Evolutionary conservation across 169 alveolate species (phyloP).

Genomic region (Plasmodium chabaudi): DNA sequence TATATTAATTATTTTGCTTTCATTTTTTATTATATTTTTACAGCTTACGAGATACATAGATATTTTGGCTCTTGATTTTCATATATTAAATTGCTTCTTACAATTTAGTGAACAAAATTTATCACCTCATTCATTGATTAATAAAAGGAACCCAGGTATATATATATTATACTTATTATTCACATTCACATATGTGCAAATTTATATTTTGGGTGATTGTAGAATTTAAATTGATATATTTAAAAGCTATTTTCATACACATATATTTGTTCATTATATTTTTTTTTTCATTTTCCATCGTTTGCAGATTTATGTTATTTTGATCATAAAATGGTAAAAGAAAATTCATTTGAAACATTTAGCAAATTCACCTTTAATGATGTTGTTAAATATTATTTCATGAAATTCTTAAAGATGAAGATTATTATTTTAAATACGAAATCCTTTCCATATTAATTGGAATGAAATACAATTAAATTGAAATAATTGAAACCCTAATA

Average conservation of each 20-base stretch:
- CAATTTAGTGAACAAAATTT: constrained; percentile 11
- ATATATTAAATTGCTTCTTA: constrained; percentile 24
- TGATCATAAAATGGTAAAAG: too few species aligned
- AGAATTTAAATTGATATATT: too few species aligned
- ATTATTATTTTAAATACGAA: constrained; percentile 8
- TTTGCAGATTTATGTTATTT: too few species aligned
- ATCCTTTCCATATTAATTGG: background rate
- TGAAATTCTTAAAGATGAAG: constrained; percentile 15
- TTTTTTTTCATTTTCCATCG: too few species aligned
- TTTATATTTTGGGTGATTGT: too few species aligned
- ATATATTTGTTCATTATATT: too few species aligned
- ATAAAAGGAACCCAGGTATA: constrained; percentile 28
- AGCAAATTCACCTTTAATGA: background rate
- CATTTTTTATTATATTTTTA: background rate
- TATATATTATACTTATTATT: background rate
- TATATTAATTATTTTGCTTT: constrained; percentile 9
- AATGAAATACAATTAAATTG: too few species aligned
- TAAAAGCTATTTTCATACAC: too few species aligned
- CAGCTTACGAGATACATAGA: constrained; percentile 45
- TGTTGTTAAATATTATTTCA: constrained; percentile 12
- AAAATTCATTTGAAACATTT: too few species aligned
- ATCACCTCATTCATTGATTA: constrained; percentile 8
- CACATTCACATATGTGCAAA: too few species aligned
- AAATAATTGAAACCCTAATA: too few species aligned
- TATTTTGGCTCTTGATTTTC: constrained; percentile 46